These are phyloP conservation scores for Aspergillus ruber DNA, from an alignment of 2,329 filamentous ascomycete species.

Conservation along the genomic window DNA sequence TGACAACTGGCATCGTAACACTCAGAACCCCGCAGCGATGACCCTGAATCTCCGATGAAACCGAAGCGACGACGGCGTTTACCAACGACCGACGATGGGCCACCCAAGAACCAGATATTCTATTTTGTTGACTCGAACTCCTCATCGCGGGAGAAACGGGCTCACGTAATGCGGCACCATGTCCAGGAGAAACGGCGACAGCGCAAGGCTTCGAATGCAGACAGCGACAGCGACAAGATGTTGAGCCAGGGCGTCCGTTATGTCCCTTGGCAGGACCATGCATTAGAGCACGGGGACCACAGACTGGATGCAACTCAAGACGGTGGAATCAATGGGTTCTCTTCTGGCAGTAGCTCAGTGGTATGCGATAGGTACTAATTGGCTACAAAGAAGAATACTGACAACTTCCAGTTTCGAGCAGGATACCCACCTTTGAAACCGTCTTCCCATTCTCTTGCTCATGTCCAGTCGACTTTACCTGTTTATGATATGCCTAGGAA, in stretches of 20 bases:
- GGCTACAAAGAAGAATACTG: not conserved
- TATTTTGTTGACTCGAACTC: slow-evolving; percentile 37
- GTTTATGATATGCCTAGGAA: slow-evolving; percentile 22
- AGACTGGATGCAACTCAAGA: not conserved
- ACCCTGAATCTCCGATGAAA: slow-evolving; percentile 9
- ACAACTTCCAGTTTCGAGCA: not conserved
- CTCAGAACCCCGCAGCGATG: slow-evolving; percentile 15
- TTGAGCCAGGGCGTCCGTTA: slow-evolving; percentile 8
- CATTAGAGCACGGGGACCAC: not conserved
- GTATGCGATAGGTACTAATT: slow-evolving; percentile 10
- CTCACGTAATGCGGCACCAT: slow-evolving; percentile 41
- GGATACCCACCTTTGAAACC: slow-evolving; percentile 3
- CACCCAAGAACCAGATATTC: slow-evolving; percentile 27
- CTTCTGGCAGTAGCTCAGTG: slow-evolving; percentile 9
- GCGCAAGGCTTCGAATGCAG: slow-evolving; percentile 21
- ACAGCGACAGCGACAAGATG: slow-evolving; percentile 10
- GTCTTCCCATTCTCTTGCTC: slow-evolving; percentile 4
- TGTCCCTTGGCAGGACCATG: slow-evolving; percentile 21
- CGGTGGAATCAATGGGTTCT: not conserved
- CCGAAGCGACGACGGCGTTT: slow-evolving; percentile 22
- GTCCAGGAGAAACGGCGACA: slow-evolving; percentile 36
- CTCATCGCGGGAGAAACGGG: slow-evolving; percentile 36
- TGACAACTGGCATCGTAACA: not conserved
- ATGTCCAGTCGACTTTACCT: slow-evolving; percentile 14
- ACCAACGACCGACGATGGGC: slow-evolving; percentile 14